Conservation (phyloP, 2,329 filamentous ascomycete genomes). For the Fusarium coicis region DNA sequence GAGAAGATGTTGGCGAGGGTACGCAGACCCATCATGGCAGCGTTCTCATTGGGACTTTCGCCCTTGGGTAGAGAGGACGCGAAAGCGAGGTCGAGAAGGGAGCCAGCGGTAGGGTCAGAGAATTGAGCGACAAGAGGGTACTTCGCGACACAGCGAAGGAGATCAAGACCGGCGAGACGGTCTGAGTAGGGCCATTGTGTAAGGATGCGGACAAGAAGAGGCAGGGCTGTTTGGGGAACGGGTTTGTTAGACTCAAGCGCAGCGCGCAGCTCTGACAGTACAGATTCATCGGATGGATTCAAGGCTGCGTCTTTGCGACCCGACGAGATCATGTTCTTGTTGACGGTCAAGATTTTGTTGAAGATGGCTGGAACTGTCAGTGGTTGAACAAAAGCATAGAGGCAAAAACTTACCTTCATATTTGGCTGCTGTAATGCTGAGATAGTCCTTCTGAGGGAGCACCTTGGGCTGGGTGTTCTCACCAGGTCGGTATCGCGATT, state of each 20-base stretch:
- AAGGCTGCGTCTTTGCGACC: slow-evolving; percentile 80
- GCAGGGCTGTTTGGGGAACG: slow-evolving; percentile 63
- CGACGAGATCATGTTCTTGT: slow-evolving; percentile 75
- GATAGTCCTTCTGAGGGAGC: slow-evolving; percentile 82
- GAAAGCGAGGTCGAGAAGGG: slow-evolving; percentile 68
- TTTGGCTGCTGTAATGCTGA: slow-evolving; percentile 81
- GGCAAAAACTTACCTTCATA: slow-evolving; percentile 58
- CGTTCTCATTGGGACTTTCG: slow-evolving; percentile 75
- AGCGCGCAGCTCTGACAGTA: slow-evolving; percentile 69
- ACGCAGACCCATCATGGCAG: slow-evolving; percentile 86
- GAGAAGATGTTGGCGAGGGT: slow-evolving; percentile 86
- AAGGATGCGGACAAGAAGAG: slow-evolving; percentile 76
- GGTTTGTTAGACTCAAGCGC: slow-evolving; percentile 70
- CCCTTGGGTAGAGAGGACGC: slow-evolving; percentile 55
- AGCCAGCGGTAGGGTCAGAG: slow-evolving; percentile 61
- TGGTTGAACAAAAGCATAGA: not conserved
- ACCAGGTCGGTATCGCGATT: slow-evolving; percentile 81
- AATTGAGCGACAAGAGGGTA: slow-evolving; percentile 74
- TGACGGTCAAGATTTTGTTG: slow-evolving; percentile 81
- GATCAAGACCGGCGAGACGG: slow-evolving; percentile 84
- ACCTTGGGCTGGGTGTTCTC: slow-evolving; percentile 62
- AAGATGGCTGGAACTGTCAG: slow-evolving; percentile 64
- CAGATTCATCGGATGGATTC: slow-evolving; percentile 75
- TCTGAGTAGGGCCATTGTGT: slow-evolving; percentile 84
- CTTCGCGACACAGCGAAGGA: slow-evolving; percentile 84